Evolutionary conservation across 2,329 filamentous ascomycete genomes (phyloP).

Genomic region (Arthrobotrys iridis): DNA sequence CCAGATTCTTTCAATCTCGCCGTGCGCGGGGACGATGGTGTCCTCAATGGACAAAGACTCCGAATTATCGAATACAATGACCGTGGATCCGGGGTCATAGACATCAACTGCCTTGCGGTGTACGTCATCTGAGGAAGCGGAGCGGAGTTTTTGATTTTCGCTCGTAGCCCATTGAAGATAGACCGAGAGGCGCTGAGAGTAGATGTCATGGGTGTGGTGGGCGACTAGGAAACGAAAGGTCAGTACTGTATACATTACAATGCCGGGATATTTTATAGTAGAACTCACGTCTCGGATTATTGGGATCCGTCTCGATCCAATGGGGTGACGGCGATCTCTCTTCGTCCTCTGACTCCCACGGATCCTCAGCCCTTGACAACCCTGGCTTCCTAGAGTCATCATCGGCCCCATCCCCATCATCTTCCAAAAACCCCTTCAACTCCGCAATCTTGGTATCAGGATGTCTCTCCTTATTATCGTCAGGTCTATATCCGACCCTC

Average conservation of each 20-base stretch:
- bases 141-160: constrained; percentile 60
- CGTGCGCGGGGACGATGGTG: constrained; percentile 65
- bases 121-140: constrained; percentile 58
- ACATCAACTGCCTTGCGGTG: constrained; percentile 62
- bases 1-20: constrained; percentile 67
- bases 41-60: constrained; percentile 65
- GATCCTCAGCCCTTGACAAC: constrained; percentile 14
- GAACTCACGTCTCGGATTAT: constrained; percentile 43
- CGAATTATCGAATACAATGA: constrained; percentile 68
- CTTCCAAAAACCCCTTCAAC: constrained; percentile 63
- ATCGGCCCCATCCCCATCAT: constrained; percentile 19
- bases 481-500: constrained; percentile 45
- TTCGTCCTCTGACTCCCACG: constrained; percentile 19
- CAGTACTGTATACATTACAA: background rate
- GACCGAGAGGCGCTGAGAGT: constrained; percentile 65
- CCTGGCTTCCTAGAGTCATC: background rate
- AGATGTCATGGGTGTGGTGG: constrained; percentile 65
- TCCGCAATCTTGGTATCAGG: constrained; percentile 65
- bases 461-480: constrained; percentile 54
- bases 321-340: constrained; percentile 44
- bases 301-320: constrained; percentile 46
- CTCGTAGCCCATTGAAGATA: constrained; percentile 66
- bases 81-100: constrained; percentile 66
- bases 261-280: background rate
- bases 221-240: constrained; percentile 37